Percentiles rank a stretch among this genome's conserved stretches.
These are phyloP conservation scores for Pyrenopolyporus hunteri DNA, from an alignment of 495 filamentous ascomycete genomes.

Conservation along the genomic window DNA sequence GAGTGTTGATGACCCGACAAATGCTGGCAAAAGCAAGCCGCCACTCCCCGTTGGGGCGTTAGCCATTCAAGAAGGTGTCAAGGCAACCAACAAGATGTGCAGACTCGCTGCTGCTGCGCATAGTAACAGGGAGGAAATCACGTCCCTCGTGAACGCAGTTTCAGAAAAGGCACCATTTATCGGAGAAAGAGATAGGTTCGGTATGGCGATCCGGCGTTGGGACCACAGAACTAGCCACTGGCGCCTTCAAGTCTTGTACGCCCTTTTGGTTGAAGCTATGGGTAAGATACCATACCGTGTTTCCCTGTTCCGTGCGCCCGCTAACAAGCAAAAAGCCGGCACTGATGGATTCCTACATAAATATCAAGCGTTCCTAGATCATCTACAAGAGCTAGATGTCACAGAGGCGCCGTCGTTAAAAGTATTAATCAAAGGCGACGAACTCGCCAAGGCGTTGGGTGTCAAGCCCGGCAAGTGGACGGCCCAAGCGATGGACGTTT, in stretches of 20 bases:
- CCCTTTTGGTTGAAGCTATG: slow-evolving; percentile 70
- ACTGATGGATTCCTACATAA: slow-evolving; percentile 46
- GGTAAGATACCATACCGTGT: slow-evolving; percentile 10
- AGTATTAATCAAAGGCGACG: slow-evolving; percentile 67
- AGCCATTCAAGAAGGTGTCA: slow-evolving; percentile 77
- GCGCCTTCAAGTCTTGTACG: slow-evolving; percentile 74
- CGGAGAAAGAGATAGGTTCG: slow-evolving; percentile 58
- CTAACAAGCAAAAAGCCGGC: slow-evolving; percentile 36
- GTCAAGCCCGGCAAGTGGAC: slow-evolving; percentile 79
- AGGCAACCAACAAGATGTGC: slow-evolving; percentile 72
- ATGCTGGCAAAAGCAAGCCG: slow-evolving; percentile 50
- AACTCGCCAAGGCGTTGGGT: slow-evolving; percentile 65
- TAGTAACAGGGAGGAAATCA: slow-evolving; percentile 63
- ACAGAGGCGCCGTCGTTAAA: slow-evolving; percentile 60
- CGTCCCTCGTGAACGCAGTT: slow-evolving; percentile 60
- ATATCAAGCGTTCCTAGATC: slow-evolving; percentile 63
- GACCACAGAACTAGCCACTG: slow-evolving; percentile 66
- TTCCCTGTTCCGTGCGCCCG: not conserved
- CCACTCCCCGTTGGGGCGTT: slow-evolving; percentile 55
- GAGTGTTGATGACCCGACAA: slow-evolving; percentile 54
- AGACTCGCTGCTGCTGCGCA: slow-evolving; percentile 70
- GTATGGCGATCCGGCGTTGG: slow-evolving; percentile 81
- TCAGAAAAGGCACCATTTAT: slow-evolving; percentile 41
- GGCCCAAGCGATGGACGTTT: slow-evolving; percentile 70
- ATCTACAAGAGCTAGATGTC: slow-evolving; percentile 57